Evolutionary conservation across 1,284 basidiomycete species (phyloP).

Genomic region (Neolentinus lepideus): DNA sequence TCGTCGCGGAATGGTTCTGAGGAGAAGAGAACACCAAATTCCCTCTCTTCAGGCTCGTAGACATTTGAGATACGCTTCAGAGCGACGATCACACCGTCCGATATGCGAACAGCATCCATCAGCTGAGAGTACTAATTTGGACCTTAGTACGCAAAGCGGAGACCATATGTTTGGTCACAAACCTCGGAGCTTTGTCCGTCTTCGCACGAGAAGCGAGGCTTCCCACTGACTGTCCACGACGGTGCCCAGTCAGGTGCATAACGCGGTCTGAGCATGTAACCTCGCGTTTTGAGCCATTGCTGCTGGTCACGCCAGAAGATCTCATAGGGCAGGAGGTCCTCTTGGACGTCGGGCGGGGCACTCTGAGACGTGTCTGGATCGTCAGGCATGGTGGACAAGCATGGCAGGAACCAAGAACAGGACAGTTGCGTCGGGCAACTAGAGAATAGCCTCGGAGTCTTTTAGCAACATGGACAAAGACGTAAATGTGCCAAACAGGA

Average conservation of each 20-base stretch:
- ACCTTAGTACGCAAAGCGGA: background rate
- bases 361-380: no score
- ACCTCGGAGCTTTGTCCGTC: background rate
- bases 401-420: no score
- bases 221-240: slow-evolving; percentile 1
- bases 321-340: background rate
- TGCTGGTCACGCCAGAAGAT: slow-evolving; percentile 5
- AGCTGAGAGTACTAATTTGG: background rate
- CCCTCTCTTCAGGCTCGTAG: background rate
- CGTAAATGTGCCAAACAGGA: no score
- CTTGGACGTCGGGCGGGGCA: background rate
- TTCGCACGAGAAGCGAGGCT: background rate
- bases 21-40: background rate
- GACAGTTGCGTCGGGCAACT: no score
- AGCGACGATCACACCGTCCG: background rate
- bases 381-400: no score
- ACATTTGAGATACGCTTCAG: background rate
- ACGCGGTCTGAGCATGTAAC: slow-evolving; percentile 4
- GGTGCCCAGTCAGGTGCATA: slow-evolving; percentile 4
- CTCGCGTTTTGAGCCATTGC: background rate
- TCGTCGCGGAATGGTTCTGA: background rate
- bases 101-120: background rate
- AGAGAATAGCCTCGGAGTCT: no score
- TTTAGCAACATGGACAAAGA: no score
- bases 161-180: background rate